These are phyloP conservation scores for Solanum peruvianum DNA, from an alignment of 257 asterid species.

Conservation along the genomic window DNA sequence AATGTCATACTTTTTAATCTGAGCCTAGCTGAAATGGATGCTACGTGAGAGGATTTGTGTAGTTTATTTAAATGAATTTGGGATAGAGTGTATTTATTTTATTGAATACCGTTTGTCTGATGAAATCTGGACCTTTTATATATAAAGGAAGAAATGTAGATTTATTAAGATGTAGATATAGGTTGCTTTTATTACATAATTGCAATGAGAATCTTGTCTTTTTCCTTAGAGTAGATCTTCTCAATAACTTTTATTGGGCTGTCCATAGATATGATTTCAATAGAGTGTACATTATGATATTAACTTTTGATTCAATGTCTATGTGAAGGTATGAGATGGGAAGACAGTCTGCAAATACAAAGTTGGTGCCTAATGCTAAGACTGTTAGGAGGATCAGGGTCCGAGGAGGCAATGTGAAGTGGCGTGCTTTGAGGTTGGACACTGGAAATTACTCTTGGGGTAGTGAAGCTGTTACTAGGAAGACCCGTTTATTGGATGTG, in stretches of 20 bases:
- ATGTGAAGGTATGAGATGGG: constrained; percentile 34
- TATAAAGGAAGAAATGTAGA: neutral
- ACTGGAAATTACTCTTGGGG: constrained; percentile 36
- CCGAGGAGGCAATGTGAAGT: constrained; percentile 30
- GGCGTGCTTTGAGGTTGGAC: constrained; percentile 34
- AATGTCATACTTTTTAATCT: neutral
- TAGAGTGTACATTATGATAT: neutral
- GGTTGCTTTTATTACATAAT: neutral
- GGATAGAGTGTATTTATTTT: neutral
- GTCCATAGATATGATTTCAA: neutral
- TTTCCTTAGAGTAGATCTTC: neutral
- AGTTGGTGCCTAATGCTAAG: constrained; percentile 27
- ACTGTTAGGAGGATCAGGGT: constrained; percentile 34
- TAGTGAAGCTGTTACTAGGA: constrained; percentile 32
- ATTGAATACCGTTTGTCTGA: neutral
- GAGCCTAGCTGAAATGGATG: neutral
- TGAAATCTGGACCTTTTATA: neutral
- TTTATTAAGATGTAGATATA: neutral
- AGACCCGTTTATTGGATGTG: constrained; percentile 28
- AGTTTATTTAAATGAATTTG: neutral
- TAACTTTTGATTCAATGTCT: neutral
- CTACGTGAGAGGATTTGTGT: neutral
- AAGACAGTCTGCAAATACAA: constrained; percentile 33
- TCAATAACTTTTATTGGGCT: neutral
- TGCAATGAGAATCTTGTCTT: neutral